Percentiles rank a stretch among this genome's conserved stretches.
These are phyloP conservation scores for Tolypocladium inflatum DNA, from an alignment of 2,329 filamentous ascomycete species.

Conservation along the genomic window DNA sequence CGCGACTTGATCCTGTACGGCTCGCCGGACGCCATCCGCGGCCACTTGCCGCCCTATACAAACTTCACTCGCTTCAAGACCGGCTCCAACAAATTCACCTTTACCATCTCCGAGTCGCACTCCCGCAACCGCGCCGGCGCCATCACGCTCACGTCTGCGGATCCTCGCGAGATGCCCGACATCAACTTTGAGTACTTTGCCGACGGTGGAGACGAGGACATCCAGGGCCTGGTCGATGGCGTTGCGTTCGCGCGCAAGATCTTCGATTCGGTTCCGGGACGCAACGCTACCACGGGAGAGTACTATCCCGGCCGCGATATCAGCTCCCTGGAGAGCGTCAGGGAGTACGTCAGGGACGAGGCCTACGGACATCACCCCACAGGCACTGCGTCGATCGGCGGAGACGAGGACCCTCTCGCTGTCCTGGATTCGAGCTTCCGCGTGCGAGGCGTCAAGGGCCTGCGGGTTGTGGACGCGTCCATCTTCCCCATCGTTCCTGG, in stretches of 20 bases:
- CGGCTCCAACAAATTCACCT: not conserved
- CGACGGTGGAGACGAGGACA: constrained; percentile 34
- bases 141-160: constrained; percentile 48
- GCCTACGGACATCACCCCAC: constrained; percentile 49
- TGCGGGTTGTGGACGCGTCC: constrained; percentile 54
- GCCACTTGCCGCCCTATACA: not conserved
- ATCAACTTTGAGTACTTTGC: constrained; percentile 52
- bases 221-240: constrained; percentile 32
- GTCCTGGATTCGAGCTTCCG: constrained; percentile 49
- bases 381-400: constrained; percentile 46
- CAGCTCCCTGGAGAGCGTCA: constrained; percentile 13
- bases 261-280: constrained; percentile 11
- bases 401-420: constrained; percentile 40
- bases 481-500: constrained; percentile 27
- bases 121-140: constrained; percentile 49
- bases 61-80: not conserved
- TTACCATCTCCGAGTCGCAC: constrained; percentile 40
- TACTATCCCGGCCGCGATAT: not conserved
- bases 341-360: constrained; percentile 13
- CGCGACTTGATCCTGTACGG: not conserved
- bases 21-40: not conserved
- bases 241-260: constrained; percentile 35
- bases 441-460: constrained; percentile 42
- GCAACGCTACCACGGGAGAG: not conserved
- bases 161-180: constrained; percentile 53